Evolutionary conservation across 2,329 filamentous ascomycete species (phyloP), one percentile per base, ranked within the genome.

Genomic region (Clarireedia paspali): DNA sequence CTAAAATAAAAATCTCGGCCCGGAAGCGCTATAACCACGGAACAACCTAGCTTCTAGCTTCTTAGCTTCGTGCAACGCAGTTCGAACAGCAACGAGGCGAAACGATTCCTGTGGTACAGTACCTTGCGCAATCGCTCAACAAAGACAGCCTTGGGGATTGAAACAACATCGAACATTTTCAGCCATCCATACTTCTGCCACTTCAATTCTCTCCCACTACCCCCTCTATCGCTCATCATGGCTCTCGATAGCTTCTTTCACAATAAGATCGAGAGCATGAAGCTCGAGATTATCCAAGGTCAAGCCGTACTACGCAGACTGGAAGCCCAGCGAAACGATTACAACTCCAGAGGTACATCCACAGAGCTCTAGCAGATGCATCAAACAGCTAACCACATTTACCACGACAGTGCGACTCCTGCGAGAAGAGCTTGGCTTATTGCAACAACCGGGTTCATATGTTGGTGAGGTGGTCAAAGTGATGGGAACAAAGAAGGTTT

Each of bases 231-330:
- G 14, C 17, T 54, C 82, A 85, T 71, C 72, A 99, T 99, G 94
- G 91, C 92, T 83, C 89, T 99, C 77, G 94, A 97, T 75, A 95
- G 88, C 75, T 99, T 96, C 79, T 99, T 95, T 75, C 89, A 94
- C 77, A 97, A 97, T 81, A 99, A 99, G 82, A 97, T 97, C 77
- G 94, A 99, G 89, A 86, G 88, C 73, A 96, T 97, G 89, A 97
- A 97, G 87, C 91, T 99, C 73, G 92, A 99, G 83, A 99, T 99
- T 72, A 92, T 99, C 73, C 92, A 97, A 76, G 92, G 94, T 56
- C 94, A 99, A 77, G 92, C 94, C 56, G 91, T 96, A 57, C 80
- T 99, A 61, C 88, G 94, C 66, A 85, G 94, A 70, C 83, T 99
- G 67, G 94, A 99, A 79, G 94, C 94, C 66, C 95, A 99, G 75